Evolutionary conservation across 129 eudicot species (phyloP), one percentile per base, ranked within the genome.

Genomic region (Arctium lappa): DNA sequence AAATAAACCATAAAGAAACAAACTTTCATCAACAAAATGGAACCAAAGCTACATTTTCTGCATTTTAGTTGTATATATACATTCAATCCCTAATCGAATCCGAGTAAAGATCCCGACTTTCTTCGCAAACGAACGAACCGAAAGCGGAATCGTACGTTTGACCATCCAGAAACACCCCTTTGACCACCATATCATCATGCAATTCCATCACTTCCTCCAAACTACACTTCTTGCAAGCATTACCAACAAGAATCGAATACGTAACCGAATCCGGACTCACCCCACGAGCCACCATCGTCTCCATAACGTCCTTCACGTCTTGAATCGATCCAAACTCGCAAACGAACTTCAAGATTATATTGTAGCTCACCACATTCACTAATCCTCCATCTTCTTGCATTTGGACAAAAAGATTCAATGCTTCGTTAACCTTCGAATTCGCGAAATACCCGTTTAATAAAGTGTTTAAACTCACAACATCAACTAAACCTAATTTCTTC

Each of bases 261-360:
- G 92, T 80, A 69, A 89, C 39, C 56, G 5, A 80, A 83, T 89
- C 92, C 11, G 92, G 92, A 72, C 29, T 42, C 50, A 89, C 7
- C 39, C 89, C 89, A 74, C 75, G 75, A 27, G 31, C 62, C 16
- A 86, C 30, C 92, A 89, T 89, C 76, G 68, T 70, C 65, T 82
- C 78, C 84, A 92, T 12, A 75, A 92, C 75, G 40, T 86, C 85
- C 88, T 79, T 89, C 2, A 89, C 97, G 74, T 88, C 88, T 83
- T 88, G 76, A 79, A 89, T 78, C 32, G 88, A 88, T n/a, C 92
- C 89, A 71, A 82, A 80, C 70, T 86, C 88, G 86, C 97, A 92
- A 29, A 88, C 16, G 50, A 79, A 86, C 79, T 88, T 88, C 22
- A 89, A 78, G 76, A 89, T 63, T 63, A 88, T 88, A 40, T 89